Evolutionary conservation across 495 filamentous ascomycete species (phyloP), one percentile per base, ranked within the genome.

Genomic region (Pyronema omphalodes): DNA sequence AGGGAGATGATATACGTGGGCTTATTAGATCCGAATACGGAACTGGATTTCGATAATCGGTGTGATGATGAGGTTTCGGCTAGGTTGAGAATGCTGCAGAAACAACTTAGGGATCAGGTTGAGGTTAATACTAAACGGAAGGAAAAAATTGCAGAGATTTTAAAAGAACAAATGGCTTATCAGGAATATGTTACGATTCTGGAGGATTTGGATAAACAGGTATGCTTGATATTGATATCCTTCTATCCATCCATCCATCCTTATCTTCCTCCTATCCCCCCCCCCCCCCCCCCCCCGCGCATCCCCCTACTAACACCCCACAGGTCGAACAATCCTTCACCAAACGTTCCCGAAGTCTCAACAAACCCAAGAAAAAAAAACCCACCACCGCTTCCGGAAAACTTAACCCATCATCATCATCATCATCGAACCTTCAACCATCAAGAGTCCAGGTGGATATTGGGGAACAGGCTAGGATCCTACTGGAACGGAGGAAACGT

Each of bases 181-280:
- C 91, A 96, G 59, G 91, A 99, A 66, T 99, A 93, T 69, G 80
- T 78, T 60, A 95, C 88, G 58, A 99, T 99, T 63, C 80, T 89
- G 55, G 91, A 99, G 62, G 91, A 96, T 66, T 80, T 99, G 19
- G 91, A 99, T 69, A 77, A 79, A 51, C 91, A 99, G 68, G 89
- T 65, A 44, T 19, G 7, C n/a, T 44, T 29, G 23, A 29, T 29
- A n/a, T n/a, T n/a, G n/a, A n/a, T n/a, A n/a, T n/a, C n/a, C n/a
- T n/a, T n/a, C n/a, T n/a, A n/a, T n/a, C n/a, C n/a, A n/a, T n/a
- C n/a, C n/a, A n/a, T n/a, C n/a, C n/a, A 7, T 3, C 33, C 15
- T 29, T 7, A 15, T 17, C 9, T 14, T 17, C 15, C 55, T 7
- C 12, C 1, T 15, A 2, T 15, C 37, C 8, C n/a, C 9, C 7